phyloP scores from a whole-genome alignment of 2,329 filamentous ascomycete species.

The Sclerotiophoma versabilis region DNA sequence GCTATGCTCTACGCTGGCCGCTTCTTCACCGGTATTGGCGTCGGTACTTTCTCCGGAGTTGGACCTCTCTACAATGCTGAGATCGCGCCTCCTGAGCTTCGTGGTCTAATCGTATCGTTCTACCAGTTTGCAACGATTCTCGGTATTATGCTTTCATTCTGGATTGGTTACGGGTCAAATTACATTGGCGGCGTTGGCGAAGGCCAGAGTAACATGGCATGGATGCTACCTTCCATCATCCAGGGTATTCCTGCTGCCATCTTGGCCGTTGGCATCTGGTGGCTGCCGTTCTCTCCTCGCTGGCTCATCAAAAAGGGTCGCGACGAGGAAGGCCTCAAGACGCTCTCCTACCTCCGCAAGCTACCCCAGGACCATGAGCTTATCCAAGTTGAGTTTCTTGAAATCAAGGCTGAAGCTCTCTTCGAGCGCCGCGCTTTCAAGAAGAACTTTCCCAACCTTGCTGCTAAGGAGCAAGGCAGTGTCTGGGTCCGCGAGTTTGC shows the following conservation, averaged over 20 bases:
- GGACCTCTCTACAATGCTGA: conserved; percentile 58
- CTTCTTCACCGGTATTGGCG: conserved; percentile 60
- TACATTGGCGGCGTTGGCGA: conserved; percentile 55
- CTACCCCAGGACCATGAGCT: conserved; percentile 42
- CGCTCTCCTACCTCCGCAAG: conserved; percentile 39
- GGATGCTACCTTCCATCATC: conserved; percentile 37
- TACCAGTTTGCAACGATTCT: conserved; percentile 41
- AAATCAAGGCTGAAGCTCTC: conserved; percentile 57
- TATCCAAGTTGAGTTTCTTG: conserved; percentile 55
- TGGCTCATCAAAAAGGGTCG: conserved; percentile 38
- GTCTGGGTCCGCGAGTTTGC: conserved; percentile 56
- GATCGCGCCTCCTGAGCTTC: conserved; percentile 36
- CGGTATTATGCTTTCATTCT: conserved; percentile 43
- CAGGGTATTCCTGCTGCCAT: conserved; percentile 35
- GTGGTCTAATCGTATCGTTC: conserved; percentile 39
- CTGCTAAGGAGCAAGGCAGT: conserved; percentile 53
- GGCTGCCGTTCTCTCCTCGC: conserved; percentile 36
- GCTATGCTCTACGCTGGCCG: conserved; percentile 57
- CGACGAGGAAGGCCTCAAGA: conserved; percentile 32
- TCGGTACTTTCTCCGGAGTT: conserved; percentile 57
- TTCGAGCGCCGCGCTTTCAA: conserved; percentile 55
- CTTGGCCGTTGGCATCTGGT: conserved; percentile 36
- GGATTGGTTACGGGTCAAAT: conserved; percentile 41
- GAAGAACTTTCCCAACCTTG: conserved; percentile 55
- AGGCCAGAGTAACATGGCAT: conserved; percentile 34